A percentile compares a stretch with the other conserved stretches of the same genome.
Conservation (phyloP, 2,329 filamentous ascomycete species). For the Lasiodiplodia sp. region DNA sequence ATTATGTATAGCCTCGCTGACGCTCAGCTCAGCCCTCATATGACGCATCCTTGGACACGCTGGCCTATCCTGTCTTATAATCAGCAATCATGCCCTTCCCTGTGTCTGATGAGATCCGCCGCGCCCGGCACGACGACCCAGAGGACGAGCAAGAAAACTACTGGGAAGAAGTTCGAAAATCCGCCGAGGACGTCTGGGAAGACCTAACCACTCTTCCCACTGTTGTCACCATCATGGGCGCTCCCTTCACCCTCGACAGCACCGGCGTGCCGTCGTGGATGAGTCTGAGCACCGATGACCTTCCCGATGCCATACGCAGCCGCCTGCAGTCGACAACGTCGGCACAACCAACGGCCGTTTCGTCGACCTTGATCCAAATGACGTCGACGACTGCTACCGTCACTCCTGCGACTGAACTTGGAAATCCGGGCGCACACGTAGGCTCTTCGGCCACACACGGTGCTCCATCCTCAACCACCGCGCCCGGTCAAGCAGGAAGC, state of each 20-base stretch:
- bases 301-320: background rate
- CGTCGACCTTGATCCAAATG: background rate
- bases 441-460: background rate
- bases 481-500: background rate
- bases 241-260: background rate
- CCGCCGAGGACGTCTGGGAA: constrained; percentile 1
- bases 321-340: too few species aligned
- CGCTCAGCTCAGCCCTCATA: constrained; percentile 28
- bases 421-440: background rate
- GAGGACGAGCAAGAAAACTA: background rate
- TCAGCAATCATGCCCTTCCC: constrained; percentile 9
- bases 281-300: background rate
- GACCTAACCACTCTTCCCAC: background rate
- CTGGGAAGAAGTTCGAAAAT: background rate
- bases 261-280: background rate
- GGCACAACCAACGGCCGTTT: background rate
- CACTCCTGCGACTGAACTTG: too few species aligned
- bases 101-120: constrained; percentile 9
- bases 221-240: background rate
- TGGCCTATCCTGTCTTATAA: constrained; percentile 1
- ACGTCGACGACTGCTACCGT: background rate
- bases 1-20: constrained; percentile 27
- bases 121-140: background rate
- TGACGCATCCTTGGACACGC: constrained; percentile 10
- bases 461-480: background rate